Base-by-base conservation (phyloP, 2,329 filamentous ascomycete species). In the Neonectria magnoliae region DNA sequence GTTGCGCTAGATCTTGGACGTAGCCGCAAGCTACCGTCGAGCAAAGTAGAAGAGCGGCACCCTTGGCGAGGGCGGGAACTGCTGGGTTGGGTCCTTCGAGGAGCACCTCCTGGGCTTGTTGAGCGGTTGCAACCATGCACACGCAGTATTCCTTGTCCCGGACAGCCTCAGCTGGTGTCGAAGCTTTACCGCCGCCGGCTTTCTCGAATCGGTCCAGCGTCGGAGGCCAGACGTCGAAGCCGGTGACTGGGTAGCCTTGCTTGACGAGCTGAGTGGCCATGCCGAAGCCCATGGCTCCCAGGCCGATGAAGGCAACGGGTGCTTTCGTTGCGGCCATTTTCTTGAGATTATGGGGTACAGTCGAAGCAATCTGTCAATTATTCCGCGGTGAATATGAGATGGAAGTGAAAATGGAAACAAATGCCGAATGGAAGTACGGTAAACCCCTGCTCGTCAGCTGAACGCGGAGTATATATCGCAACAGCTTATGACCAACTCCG, bases 231-330 rank as follows among this genome's bases (percentile, higher is more conserved):
- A 69, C 57, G 27, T 69, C 67, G 44, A 69, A 69, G 14, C 67
- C 65, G 9, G 62, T 62, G 13, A 69, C 63, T 10, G 62, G 36
- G 31, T 61, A 66, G 33, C 67, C 65, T 51, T 64, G 44, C 8
- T 54, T 64, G 41, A 69, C 41, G 2, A 69, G 60, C 0, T 68
- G 57, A 3, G 59, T 59, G 22, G 67, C 67, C 67, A 68, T 69
- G 38, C 67, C 67, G 9, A 68, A 68, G 53, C 67, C 67, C 67
- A 69, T 69, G 55, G 67, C 67, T 51, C 67, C 67, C 1, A 69
- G 62, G 31, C 62, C 67, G 13, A 68, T 66, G n/a, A 69, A 69
- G 16, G 62, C 65, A 48, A 68, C 58, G 8, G 60, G 60, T 1
- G 58, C 27, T 11, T 66, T 66, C n/a, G 60, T 27, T 29, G 25